Evolutionary conservation across 1,139 yeast species (phyloP), one percentile per base, ranked within the genome.

Genomic region (Torulaspora globosa): DNA sequence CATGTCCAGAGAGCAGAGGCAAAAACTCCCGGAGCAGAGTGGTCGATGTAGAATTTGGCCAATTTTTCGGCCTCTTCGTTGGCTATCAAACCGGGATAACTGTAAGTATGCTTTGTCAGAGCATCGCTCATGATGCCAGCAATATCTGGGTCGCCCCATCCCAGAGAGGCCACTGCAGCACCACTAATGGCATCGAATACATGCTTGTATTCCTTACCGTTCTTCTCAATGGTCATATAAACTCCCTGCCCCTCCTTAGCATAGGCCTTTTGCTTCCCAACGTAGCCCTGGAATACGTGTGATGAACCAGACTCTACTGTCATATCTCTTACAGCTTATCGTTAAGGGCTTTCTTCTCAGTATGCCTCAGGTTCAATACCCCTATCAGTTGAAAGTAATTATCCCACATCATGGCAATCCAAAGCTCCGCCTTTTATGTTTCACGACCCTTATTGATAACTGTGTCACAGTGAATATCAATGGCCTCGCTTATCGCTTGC

Each of bases 101-200:
- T 70, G 63, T 77, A 77, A 40, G 71, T 68, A 30, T 69, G 62
- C 14, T 62, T 68, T 40, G 67, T 70, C 27, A 79, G 79, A 18
- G 79, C 80, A 29, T 73, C 71, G 41, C 63, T 66, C 68, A 79
- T 74, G 36, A 69, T 71, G n/a, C 70, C 68, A 36, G 68, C 62
- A 38, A 76, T 74, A 30, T 77, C 82, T 35, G 70, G 69, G 56
- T 80, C 83, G 38, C 74, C 74, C 70, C 78, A 80, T 14, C 83
- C 83, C 43, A 79, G 66, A 1, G 82, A 76, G 27, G 79, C 79
- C 34, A 79, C 84, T 27, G 84, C 84, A 5, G 84, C 84, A 52
- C 84, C 84, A n/a, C 83, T 76, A 55, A 72, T 65, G 31, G 76
- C 82, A 59, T 80, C 84, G 36, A 78, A 63, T 14, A 77, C 51